These are phyloP conservation scores for Talaromyces wortmannii DNA, from an alignment of 495 filamentous ascomycete species.

Conservation along the genomic window DNA sequence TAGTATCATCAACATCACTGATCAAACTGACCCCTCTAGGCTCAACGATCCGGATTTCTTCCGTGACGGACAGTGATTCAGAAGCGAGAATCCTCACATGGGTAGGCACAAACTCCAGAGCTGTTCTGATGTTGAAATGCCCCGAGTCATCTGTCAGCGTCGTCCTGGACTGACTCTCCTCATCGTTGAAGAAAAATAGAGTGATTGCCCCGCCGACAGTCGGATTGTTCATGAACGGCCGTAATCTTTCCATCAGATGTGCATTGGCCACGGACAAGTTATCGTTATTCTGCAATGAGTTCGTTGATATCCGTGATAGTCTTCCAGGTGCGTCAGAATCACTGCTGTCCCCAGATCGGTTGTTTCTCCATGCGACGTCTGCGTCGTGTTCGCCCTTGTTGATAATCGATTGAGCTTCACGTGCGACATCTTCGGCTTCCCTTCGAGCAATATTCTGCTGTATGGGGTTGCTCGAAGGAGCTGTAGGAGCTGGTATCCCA, in stretches of 20 bases:
- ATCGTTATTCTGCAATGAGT: conserved; percentile 51
- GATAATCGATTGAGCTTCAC: conserved; percentile 68
- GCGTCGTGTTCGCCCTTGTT: conserved; percentile 62
- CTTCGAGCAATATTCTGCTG: conserved; percentile 12
- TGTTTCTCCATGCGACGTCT: conserved; percentile 54
- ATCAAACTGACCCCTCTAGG: conserved; percentile 84
- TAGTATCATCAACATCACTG: conserved; percentile 96
- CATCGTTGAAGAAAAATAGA: conserved; percentile 86
- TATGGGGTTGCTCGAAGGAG: conserved; percentile 27
- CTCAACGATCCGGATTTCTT: conserved; percentile 68
- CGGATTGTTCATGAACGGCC: conserved; percentile 82
- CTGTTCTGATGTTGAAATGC: conserved; percentile 71
- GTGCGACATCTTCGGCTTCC: conserved; percentile 60
- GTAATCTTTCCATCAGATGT: conserved; percentile 77
- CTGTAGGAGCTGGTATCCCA: conserved; percentile 67
- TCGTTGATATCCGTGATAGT: conserved; percentile 23
- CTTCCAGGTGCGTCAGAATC: conserved; percentile 3
- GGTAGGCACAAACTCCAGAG: conserved; percentile 84
- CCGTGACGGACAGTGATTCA: conserved; percentile 73
- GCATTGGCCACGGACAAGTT: conserved; percentile 76
- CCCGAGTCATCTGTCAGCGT: conserved; percentile 77
- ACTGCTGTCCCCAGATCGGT: conserved; percentile 8
- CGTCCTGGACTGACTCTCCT: conserved; percentile 68
- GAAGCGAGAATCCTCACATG: conserved; percentile 81
- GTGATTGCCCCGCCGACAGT: conserved; percentile 68